phyloP scores from a whole-genome alignment of 805 yeast species.

The Ogataea wickerhamii region DNA sequence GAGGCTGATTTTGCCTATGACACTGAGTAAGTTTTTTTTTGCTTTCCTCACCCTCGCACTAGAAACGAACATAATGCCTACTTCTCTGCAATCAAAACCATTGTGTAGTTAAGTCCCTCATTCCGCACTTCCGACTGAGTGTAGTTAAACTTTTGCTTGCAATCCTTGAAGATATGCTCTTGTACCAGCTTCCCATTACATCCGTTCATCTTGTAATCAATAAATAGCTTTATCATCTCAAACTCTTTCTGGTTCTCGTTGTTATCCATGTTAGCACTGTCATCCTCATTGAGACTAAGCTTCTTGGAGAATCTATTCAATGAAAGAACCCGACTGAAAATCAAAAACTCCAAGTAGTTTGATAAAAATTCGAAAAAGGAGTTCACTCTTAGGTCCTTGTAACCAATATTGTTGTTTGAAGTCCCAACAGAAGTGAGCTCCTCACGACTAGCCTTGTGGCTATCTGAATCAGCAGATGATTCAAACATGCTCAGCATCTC shows the following conservation, averaged over 20 bases:
- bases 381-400: slow-evolving; percentile 27
- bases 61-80: slow-evolving; percentile 6
- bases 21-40: not conserved
- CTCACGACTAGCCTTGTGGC: slow-evolving; percentile 6
- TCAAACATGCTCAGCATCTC: slow-evolving; percentile 6
- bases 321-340: slow-evolving; percentile 18
- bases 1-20: not conserved
- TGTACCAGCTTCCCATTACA: slow-evolving; percentile 21
- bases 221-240: slow-evolving; percentile 25
- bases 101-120: slow-evolving; percentile 25
- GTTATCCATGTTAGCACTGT: not conserved
- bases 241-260: slow-evolving; percentile 14
- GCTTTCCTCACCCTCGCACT: too few species aligned
- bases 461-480: slow-evolving; percentile 6
- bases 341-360: slow-evolving; percentile 27
- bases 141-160: slow-evolving; percentile 1
- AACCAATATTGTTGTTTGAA: slow-evolving; percentile 10
- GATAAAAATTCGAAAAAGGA: slow-evolving; percentile 31
- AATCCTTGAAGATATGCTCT: slow-evolving; percentile 9
- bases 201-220: slow-evolving; percentile 32
- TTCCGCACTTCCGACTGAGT: slow-evolving; percentile 8
- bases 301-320: slow-evolving; percentile 16
- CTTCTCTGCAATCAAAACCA: slow-evolving; percentile 26
- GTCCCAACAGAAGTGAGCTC: slow-evolving; percentile 4
- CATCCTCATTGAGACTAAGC: slow-evolving; percentile 4